Conservation (phyloP, 2,329 filamentous ascomycete genomes). For the Endoconidiophora laricicola region DNA sequence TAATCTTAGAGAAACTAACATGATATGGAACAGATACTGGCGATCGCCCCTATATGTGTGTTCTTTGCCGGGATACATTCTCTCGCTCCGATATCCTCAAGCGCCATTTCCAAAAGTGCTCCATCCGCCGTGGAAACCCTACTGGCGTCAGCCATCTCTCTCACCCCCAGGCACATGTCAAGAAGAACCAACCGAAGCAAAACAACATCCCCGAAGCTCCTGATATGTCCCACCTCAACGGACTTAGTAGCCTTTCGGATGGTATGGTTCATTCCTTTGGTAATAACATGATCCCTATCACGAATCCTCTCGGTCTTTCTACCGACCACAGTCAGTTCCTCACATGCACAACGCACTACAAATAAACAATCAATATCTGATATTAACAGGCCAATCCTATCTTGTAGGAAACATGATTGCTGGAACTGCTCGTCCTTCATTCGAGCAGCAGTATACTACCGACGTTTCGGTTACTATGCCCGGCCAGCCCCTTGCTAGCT, state of each 20-base stretch:
- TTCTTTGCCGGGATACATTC: slow-evolving; percentile 94
- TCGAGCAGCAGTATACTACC: slow-evolving; percentile 39
- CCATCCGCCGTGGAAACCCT: slow-evolving; percentile 85
- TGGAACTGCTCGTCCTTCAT: slow-evolving; percentile 25
- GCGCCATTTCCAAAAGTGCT: slow-evolving; percentile 98
- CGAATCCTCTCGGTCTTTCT: slow-evolving; percentile 41
- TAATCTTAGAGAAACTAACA: slow-evolving; percentile 17
- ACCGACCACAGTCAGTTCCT: slow-evolving; percentile 42
- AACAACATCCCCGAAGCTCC: slow-evolving; percentile 35
- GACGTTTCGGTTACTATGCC: slow-evolving; percentile 45
- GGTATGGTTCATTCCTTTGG: slow-evolving; percentile 41
- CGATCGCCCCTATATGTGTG: slow-evolving; percentile 95
- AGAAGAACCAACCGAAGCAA: slow-evolving; percentile 51
- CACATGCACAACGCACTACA: slow-evolving; percentile 4
- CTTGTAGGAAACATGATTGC: slow-evolving; percentile 29
- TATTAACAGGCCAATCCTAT: slow-evolving; percentile 16
- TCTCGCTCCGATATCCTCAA: slow-evolving; percentile 96
- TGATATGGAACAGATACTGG: slow-evolving; percentile 56
- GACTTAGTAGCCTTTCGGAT: slow-evolving; percentile 39
- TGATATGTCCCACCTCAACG: slow-evolving; percentile 42
- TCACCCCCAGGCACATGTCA: slow-evolving; percentile 77
- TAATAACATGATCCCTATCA: slow-evolving; percentile 34
- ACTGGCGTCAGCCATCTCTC: slow-evolving; percentile 89
- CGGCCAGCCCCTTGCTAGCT: slow-evolving; percentile 46
- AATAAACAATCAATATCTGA: neutral